Percentiles rank a stretch among this genome's conserved stretches.
These are phyloP conservation scores for Fusarium sp. DNA, from an alignment of 2,329 filamentous ascomycete species.

Conservation along the genomic window DNA sequence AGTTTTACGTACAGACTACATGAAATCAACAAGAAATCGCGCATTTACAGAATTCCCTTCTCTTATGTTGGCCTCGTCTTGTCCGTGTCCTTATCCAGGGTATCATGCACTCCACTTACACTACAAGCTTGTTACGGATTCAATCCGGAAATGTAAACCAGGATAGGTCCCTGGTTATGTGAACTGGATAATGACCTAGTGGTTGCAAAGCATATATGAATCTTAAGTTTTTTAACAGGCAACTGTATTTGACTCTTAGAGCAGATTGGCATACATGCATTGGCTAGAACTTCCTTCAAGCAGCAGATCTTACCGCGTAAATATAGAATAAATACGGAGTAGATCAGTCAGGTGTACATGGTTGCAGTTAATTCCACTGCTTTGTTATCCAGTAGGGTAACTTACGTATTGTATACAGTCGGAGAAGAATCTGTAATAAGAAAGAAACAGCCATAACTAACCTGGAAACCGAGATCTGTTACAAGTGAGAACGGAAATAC, in stretches of 20 bases:
- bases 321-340: background rate
- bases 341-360: background rate
- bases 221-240: too few relatives aligned
- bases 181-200: background rate
- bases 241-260: background rate
- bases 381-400: background rate
- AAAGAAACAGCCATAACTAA: background rate
- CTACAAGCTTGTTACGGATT: background rate
- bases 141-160: conserved; percentile 10
- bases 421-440: background rate
- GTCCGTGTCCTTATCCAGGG: background rate
- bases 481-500: background rate
- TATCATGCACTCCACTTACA: conserved; percentile 1
- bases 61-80: background rate
- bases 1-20: background rate
- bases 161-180: background rate
- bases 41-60: conserved; percentile 2
- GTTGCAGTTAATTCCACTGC: background rate
- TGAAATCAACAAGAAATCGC: conserved; percentile 2
- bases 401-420: background rate
- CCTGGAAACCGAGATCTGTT: background rate
- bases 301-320: background rate
- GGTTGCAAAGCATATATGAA: background rate
- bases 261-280: background rate
- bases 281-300: background rate